phyloP scores from a whole-genome alignment of 1,284 basidiomycete species.

The Ceratobasidium sp. region DNA sequence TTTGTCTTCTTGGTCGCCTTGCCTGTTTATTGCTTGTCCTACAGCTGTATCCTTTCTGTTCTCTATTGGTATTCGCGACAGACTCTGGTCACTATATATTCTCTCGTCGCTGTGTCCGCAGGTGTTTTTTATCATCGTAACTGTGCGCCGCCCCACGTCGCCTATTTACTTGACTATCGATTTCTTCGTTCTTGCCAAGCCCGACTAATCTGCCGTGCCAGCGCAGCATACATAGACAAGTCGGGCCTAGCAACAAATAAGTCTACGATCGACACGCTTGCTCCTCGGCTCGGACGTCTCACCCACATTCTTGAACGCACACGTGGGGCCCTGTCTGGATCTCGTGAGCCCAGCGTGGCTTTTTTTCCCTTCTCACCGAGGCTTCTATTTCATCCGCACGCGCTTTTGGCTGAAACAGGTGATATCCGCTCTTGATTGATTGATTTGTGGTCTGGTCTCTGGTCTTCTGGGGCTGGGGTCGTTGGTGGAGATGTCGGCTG shows the following conservation, averaged over 20 bases:
- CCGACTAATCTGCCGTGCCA: constrained; percentile 2
- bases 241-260: no score
- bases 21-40: constrained; percentile 39
- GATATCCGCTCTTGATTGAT: constrained; percentile 41
- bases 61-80: constrained; percentile 44
- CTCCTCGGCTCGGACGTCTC: constrained; percentile 26
- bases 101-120: constrained; percentile 29
- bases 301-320: no score
- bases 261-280: not conserved
- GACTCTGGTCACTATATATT: constrained; percentile 37
- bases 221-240: not conserved
- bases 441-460: constrained; percentile 29
- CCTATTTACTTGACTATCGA: constrained; percentile 3
- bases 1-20: constrained; percentile 14
- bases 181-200: not conserved
- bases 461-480: no score
- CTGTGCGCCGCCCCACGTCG: not conserved
- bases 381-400: no score
- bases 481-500: no score
- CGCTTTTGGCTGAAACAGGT: constrained; percentile 39
- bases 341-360: constrained; percentile 44
- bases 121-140: constrained; percentile 33
- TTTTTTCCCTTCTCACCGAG: constrained; percentile 30
- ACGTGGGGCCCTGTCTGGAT: constrained; percentile 41
- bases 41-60: constrained; percentile 44